Evolutionary conservation across 805 yeast genomes (phyloP), one percentile per base, ranked within the genome.

Genomic region (Ogataea neopini): DNA sequence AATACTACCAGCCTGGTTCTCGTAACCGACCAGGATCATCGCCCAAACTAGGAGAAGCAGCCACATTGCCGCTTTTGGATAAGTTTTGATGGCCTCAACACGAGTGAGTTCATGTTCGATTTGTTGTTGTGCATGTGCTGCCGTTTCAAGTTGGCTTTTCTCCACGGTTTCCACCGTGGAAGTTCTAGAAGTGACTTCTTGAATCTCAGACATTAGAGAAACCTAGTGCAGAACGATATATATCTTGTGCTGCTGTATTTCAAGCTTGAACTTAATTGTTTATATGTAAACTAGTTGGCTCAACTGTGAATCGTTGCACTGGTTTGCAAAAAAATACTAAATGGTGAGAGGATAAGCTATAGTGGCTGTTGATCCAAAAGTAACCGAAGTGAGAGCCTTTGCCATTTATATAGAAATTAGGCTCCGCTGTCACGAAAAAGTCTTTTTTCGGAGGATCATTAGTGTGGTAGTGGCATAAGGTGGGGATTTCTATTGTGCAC

Each of bases 1-100:
- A 63, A 62, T 64, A 68, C 66, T 72, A 61, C 50, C 73, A 56
- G 62, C 68, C 54, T 59, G 75, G 57, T 52, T 59, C 50, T 74
- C 78, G 53, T 68, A 39, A 28, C 42, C 42, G 14, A 48, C 46
- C 2, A 48, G 50, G 20, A 72, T 55, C 52, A 72, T 60, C 11
- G 43, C 32, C 49, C 69, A 61, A 5, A 74, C 61, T 37, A 66
- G 53, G 15, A 67, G 65, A 17, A 73, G 52, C 14, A 73, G 60
- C 70, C 74, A 74, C 49, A 65, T 50, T 6, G 61, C 58, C 3
- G 74, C 70, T 38, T 55, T 58, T 22, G 73, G 74, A 56, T 72
- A 71, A 14, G 62, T 60, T 46, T 58, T 64, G 9, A 71, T 26
- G 26, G 74, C 76, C 42, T 70, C 66, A 44, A 50, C 54, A 50